Evolutionary conservation across 129 eudicot genomes (phyloP).

Genomic region (Flaveria trinervia): DNA sequence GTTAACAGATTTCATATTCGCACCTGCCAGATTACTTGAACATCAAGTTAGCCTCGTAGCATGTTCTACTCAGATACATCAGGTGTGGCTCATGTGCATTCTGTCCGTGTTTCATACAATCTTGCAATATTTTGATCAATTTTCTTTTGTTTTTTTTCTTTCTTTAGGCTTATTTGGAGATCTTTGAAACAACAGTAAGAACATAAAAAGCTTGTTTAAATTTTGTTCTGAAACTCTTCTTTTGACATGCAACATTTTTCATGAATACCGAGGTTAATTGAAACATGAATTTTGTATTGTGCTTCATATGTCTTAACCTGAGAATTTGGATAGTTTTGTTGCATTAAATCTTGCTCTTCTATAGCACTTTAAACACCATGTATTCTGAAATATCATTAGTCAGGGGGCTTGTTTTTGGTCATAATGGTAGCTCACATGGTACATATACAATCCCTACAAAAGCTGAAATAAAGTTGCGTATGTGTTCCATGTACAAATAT

Average conservation of each 20-base stretch:
- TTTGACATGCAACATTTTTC: constrained; percentile 15
- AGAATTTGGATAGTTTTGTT: constrained; percentile 17
- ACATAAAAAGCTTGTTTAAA: constrained; percentile 28
- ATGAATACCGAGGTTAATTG: not conserved
- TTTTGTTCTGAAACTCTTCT: constrained; percentile 32
- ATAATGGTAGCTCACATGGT: no score
- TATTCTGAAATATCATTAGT: no score
- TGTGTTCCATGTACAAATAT: no score
- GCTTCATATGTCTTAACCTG: not conserved
- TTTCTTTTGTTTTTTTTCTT: not conserved
- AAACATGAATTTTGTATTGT: constrained; percentile 14
- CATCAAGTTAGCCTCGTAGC: constrained; percentile 30
- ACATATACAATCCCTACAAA: no score
- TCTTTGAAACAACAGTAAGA: constrained; percentile 29
- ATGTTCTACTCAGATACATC: constrained; percentile 31
- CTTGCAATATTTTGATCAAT: not conserved
- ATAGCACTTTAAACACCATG: no score
- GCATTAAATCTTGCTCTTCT: no score
- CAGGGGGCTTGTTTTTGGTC: no score
- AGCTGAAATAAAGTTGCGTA: no score
- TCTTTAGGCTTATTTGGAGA: constrained; percentile 34
- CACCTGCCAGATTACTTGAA: constrained; percentile 17
- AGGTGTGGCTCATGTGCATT: constrained; percentile 32
- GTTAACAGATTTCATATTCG: constrained; percentile 5
- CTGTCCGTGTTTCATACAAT: not conserved